These are phyloP conservation scores for Tuber borchii DNA, from an alignment of 495 filamentous ascomycete genomes.

Conservation along the genomic window DNA sequence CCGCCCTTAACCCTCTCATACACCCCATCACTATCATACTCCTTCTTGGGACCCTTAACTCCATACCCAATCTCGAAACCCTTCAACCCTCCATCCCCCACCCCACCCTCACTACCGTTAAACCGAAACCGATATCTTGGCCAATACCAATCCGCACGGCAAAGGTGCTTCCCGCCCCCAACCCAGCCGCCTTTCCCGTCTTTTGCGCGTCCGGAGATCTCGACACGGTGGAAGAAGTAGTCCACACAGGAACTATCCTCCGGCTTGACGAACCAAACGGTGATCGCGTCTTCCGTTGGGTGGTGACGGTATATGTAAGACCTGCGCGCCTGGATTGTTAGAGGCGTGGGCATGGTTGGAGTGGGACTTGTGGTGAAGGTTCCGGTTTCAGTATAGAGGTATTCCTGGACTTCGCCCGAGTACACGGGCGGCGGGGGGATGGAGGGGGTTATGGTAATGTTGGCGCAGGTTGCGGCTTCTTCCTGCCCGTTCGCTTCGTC, in stretches of 20 bases:
- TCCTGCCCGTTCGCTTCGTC: not conserved
- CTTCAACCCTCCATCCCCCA: conserved; percentile 46
- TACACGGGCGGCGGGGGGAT: not conserved
- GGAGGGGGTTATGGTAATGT: not conserved
- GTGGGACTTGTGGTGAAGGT: conserved; percentile 47
- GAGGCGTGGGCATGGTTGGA: conserved; percentile 30
- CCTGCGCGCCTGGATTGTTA: conserved; percentile 38
- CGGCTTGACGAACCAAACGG: conserved; percentile 60
- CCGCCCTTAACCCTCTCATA: conserved; percentile 42
- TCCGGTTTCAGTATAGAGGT: conserved; percentile 61
- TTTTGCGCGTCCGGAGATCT: conserved; percentile 27
- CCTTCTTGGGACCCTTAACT: conserved; percentile 62
- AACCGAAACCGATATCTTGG: conserved; percentile 58
- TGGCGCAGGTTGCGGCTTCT: conserved; percentile 14
- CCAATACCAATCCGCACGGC: conserved; percentile 59
- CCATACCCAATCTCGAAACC: conserved; percentile 55
- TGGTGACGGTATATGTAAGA: conserved; percentile 56
- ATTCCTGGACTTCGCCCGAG: conserved; percentile 47
- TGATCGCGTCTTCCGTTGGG: conserved; percentile 51
- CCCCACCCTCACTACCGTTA: conserved; percentile 13
- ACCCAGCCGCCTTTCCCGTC: conserved; percentile 47
- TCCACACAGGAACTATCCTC: conserved; percentile 54
- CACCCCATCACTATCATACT: conserved; percentile 54
- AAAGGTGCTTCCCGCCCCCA: conserved; percentile 57
- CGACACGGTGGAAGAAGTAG: conserved; percentile 60